These are phyloP conservation scores for Fusarium musae DNA, from an alignment of 2,329 filamentous ascomycete species.

Conservation along the genomic window DNA sequence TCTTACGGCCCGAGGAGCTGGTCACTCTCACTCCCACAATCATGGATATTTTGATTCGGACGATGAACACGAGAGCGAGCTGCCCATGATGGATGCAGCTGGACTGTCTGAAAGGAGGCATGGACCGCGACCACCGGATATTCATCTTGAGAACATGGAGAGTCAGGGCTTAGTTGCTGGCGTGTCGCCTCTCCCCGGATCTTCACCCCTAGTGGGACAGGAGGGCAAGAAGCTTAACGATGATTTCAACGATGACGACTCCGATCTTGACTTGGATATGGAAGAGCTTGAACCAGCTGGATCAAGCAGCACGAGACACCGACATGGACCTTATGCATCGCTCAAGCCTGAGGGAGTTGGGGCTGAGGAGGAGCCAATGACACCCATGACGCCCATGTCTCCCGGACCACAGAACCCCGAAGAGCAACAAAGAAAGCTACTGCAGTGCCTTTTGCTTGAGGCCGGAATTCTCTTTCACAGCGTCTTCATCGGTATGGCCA, in stretches of 20 bases:
- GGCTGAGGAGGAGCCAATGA: slow-evolving; percentile 45
- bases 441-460: slow-evolving; percentile 84
- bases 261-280: slow-evolving; percentile 69
- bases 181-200: slow-evolving; percentile 67
- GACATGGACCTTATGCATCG: slow-evolving; percentile 47
- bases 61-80: slow-evolving; percentile 51
- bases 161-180: slow-evolving; percentile 67
- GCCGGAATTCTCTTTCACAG: slow-evolving; percentile 87
- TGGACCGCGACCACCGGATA: slow-evolving; percentile 58
- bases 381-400: slow-evolving; percentile 37
- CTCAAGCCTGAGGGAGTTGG: slow-evolving; percentile 45
- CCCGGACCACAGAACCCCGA: slow-evolving; percentile 57
- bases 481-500: slow-evolving; percentile 87
- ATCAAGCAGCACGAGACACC: slow-evolving; percentile 35
- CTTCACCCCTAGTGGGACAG: slow-evolving; percentile 54
- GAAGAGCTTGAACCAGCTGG: slow-evolving; percentile 66
- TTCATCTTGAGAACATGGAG: slow-evolving; percentile 63
- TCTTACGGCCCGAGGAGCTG: slow-evolving; percentile 76
- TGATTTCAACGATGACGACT: slow-evolving; percentile 58
- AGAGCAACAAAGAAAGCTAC: slow-evolving; percentile 72
- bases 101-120: slow-evolving; percentile 54
- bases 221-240: slow-evolving; percentile 46
- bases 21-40: slow-evolving; percentile 68
- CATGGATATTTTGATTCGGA: slow-evolving; percentile 62
- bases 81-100: slow-evolving; percentile 40